Percentiles rank a stretch among this genome's conserved stretches.
phyloP scores from a whole-genome alignment of 2,329 filamentous ascomycete genomes.

The Hymenoscyphus fraxineus region DNA sequence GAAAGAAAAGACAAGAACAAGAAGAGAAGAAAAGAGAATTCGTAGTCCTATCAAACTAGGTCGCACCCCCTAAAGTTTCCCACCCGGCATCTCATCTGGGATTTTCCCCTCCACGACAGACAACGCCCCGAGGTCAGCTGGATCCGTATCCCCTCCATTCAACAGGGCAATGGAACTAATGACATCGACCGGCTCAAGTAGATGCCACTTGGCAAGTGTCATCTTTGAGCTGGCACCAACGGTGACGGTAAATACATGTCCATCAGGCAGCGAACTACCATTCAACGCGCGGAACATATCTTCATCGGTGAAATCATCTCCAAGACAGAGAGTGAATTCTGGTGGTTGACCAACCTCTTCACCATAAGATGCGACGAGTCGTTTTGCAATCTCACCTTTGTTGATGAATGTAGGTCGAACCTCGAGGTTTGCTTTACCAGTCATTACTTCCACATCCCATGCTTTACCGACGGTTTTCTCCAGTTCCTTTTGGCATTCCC shows the following conservation, averaged over 20 bases:
- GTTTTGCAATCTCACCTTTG: constrained; percentile 92
- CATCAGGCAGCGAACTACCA: constrained; percentile 49
- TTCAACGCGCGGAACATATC: constrained; percentile 88
- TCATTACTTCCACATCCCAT: constrained; percentile 95
- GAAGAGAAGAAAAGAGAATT: too few relatives aligned
- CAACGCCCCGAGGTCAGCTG: constrained; percentile 30
- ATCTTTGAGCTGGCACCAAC: constrained; percentile 90
- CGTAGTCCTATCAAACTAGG: too few relatives aligned
- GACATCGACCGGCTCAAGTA: constrained; percentile 84
- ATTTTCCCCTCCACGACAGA: constrained; percentile 31
- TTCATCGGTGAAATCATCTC: constrained; percentile 97
- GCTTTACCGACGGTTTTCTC: constrained; percentile 70
- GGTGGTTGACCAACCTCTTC: constrained; percentile 53
- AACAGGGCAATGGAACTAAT: constrained; percentile 63
- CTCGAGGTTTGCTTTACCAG: constrained; percentile 93
- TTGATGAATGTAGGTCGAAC: constrained; percentile 97
- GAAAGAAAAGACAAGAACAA: too few relatives aligned
- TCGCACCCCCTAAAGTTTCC: neutral
- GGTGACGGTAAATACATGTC: constrained; percentile 84
- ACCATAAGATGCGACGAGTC: constrained; percentile 70
- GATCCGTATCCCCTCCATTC: constrained; percentile 26
- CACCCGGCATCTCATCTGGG: constrained; percentile 25
- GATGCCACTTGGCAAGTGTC: constrained; percentile 84
- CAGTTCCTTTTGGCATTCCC: constrained; percentile 77
- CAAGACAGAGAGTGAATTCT: constrained; percentile 85